A percentile compares a stretch with the other conserved stretches of the same genome.
Conservation (phyloP, 331 rosid genomes). For the Arachis monticola region DNA sequence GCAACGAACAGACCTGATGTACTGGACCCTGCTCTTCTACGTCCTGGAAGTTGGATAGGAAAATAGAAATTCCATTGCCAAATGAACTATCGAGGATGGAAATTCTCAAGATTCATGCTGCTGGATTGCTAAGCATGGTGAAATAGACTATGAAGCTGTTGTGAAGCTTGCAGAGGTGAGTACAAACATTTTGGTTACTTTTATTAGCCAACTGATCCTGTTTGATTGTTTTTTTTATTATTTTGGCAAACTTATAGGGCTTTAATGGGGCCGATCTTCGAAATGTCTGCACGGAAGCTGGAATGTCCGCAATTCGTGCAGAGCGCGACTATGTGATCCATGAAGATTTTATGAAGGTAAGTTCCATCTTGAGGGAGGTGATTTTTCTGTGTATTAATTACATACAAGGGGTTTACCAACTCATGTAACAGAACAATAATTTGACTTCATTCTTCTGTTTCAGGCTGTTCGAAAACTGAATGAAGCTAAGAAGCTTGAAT, state of each 20-base stretch:
- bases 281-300: constrained; percentile 91
- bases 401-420: neutral
- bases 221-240: neutral
- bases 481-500: constrained; percentile 82
- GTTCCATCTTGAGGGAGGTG: neutral
- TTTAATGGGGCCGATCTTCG: constrained; percentile 88
- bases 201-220: neutral
- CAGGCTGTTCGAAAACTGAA: constrained; percentile 82
- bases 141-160: constrained; percentile 87
- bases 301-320: constrained; percentile 85
- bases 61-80: constrained; percentile 89
- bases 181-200: neutral
- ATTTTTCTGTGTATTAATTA: neutral
- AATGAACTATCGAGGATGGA: constrained; percentile 85
- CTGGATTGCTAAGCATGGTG: constrained; percentile 86
- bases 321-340: constrained; percentile 86
- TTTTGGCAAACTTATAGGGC: constrained; percentile 51
- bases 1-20: constrained; percentile 91
- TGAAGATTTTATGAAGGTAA: constrained; percentile 89
- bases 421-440: neutral
- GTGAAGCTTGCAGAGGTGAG: constrained; percentile 87
- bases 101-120: constrained; percentile 91
- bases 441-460: neutral
- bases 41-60: constrained; percentile 83
- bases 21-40: constrained; percentile 89